A percentile compares a stretch with the other conserved stretches of the same genome.
Conservation (phyloP, 2,329 filamentous ascomycete genomes). For the Botrytis cinerea region DNA sequence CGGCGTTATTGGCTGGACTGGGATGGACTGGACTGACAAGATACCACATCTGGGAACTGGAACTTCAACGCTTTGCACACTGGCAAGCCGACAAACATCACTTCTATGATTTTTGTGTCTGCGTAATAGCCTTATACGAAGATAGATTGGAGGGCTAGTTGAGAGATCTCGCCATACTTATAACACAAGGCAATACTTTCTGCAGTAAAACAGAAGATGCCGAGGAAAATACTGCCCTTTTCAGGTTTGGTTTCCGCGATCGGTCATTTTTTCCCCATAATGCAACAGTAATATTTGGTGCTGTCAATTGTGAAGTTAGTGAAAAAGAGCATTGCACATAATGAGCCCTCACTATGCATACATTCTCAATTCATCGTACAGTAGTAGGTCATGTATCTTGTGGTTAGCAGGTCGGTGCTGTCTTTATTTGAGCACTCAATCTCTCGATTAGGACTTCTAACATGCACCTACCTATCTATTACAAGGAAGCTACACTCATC, state of each 20-base stretch:
- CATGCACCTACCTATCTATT: background rate
- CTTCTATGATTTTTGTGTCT: background rate
- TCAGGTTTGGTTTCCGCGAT: background rate
- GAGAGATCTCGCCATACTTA: background rate
- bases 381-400: background rate
- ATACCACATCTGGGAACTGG: slow-evolving; percentile 15
- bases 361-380: background rate
- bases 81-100: background rate
- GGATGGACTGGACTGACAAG: background rate
- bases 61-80: slow-evolving; percentile 8
- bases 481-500: background rate
- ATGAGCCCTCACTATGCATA: background rate
- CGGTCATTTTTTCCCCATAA: background rate
- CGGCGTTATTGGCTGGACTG: slow-evolving; percentile 11
- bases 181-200: background rate
- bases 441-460: background rate
- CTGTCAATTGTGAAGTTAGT: background rate
- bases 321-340: background rate
- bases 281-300: background rate
- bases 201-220: background rate
- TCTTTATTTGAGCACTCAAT: background rate
- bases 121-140: background rate
- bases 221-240: background rate
- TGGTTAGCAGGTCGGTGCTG: background rate
- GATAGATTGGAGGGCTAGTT: background rate